Conservation (phyloP, 208 protist genomes). For the Leishmania braziliensis region DNA sequence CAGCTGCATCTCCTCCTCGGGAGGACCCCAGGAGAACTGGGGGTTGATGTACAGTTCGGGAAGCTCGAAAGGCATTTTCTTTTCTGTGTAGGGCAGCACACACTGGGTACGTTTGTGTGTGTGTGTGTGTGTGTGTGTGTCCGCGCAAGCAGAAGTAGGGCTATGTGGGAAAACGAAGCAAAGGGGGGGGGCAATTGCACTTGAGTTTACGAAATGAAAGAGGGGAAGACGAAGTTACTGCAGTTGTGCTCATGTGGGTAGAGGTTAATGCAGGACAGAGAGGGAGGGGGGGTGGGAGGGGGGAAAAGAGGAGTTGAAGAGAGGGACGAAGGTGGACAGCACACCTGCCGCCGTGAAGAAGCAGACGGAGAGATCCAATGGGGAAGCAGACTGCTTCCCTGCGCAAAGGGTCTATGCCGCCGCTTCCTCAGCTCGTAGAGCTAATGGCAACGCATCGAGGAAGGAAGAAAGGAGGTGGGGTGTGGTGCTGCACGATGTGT, state of each 20-base stretch:
- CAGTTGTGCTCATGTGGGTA: neutral
- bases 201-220: neutral
- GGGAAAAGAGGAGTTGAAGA: neutral
- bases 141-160: neutral
- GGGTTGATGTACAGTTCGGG: slow-evolving; percentile 76
- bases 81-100: neutral
- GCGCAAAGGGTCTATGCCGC: neutral
- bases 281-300: neutral
- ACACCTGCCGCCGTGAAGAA: neutral
- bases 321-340: neutral
- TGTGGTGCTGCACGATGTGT: neutral
- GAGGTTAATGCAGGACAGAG: neutral
- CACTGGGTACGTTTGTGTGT: neutral
- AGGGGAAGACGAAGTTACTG: neutral
- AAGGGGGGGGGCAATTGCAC: neutral
- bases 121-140: neutral
- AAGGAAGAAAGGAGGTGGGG: neutral
- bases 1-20: slow-evolving; percentile 68
- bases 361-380: neutral
- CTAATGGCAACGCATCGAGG: neutral
- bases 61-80: slow-evolving; percentile 72
- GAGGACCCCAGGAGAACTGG: slow-evolving; percentile 82
- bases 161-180: neutral
- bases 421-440: neutral
- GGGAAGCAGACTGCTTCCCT: neutral